Conservation (phyloP, 169 alveolate genomes). For the Babesia caballi region DNA sequence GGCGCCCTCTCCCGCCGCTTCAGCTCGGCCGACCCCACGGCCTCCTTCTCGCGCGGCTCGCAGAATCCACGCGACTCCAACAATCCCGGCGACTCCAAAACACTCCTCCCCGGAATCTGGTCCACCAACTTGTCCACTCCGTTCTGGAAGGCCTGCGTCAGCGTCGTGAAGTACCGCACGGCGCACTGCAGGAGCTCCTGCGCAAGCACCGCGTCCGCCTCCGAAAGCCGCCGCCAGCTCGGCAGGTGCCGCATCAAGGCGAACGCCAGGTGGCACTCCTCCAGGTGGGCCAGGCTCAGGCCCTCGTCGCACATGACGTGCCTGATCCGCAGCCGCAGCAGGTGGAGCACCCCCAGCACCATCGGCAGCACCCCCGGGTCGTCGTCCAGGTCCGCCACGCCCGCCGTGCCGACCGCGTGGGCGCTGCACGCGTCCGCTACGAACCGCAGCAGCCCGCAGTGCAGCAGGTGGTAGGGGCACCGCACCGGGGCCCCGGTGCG, state of each 20-base stretch:
- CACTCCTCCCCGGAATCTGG: neutral
- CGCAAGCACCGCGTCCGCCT: neutral
- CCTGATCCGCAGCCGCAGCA: conserved; percentile 7
- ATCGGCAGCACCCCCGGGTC: neutral
- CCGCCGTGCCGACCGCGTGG: neutral
- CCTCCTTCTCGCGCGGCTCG: neutral
- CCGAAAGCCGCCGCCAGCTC: conserved; percentile 1
- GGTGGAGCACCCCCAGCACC: conserved; percentile 6
- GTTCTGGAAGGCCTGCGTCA: conserved; percentile 21
- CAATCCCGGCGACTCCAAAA: neutral
- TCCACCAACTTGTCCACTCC: conserved; percentile 14
- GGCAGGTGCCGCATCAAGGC: conserved; percentile 19
- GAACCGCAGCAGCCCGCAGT: conserved; percentile 29
- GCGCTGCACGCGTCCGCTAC: conserved; percentile 7
- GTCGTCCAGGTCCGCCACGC: neutral
- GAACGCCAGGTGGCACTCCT: conserved; percentile 11
- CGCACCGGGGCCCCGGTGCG: neutral
- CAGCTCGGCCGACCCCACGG: neutral
- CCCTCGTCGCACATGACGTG: neutral
- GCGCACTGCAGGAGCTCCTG: neutral
- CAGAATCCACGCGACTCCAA: neutral
- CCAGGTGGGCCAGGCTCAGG: conserved; percentile 21
- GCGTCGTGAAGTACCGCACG: neutral
- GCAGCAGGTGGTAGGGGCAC: conserved; percentile 31
- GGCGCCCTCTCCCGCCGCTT: neutral